Base-by-base conservation (phyloP, 495 filamentous ascomycete genomes). In the Xylaria acuta region DNA sequence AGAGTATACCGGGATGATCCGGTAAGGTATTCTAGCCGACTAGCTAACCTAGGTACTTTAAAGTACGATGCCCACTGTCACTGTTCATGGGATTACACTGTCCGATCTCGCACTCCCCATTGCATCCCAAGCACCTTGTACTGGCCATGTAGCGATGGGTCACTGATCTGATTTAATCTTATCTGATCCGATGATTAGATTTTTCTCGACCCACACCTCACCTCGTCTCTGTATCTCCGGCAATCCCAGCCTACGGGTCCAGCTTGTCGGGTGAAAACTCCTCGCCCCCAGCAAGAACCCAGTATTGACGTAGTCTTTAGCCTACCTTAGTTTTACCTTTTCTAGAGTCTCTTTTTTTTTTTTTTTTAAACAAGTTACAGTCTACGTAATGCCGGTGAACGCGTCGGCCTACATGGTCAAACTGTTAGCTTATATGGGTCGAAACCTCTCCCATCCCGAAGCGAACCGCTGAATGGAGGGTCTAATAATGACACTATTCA, bases 181-280 rank as follows among this genome's bases (percentile, higher is more conserved):
- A 83, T 83, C 82, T 80, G 82, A 84, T 84, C 80, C 72, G 74
- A 43, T 80, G 82, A 84, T 84, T 80, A 83, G 80, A 83, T 84
- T 71, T 72, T 71, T 72, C 66, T 38, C 20, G 58, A 25, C 30
- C 12, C 45, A 66, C 64, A 51, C 56, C 62, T 62, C 66, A 71
- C 30, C 22, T 75, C 77, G 73, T 70, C 72, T 49, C 47, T 32
- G 70, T 58, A 64, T 71, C 62, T 47, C 70, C 72, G 47, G 63
- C 68, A 73, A 75, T 71, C n/a, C 58, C 34, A 60, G 34, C 20
- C 18, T 38, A 60, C 34, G 20, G 58, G 20, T 12, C 60, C 38
- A 43, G 22, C 38, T 43, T 34, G 18, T 64, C 40, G 36, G 38
- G 22, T 30, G 60, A 64, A 64, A 43, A 64, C 36, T 30, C 38